Evolutionary conservation across 73 alveolate species (phyloP).

Genomic region (Tetrahymena malaccensis): DNA sequence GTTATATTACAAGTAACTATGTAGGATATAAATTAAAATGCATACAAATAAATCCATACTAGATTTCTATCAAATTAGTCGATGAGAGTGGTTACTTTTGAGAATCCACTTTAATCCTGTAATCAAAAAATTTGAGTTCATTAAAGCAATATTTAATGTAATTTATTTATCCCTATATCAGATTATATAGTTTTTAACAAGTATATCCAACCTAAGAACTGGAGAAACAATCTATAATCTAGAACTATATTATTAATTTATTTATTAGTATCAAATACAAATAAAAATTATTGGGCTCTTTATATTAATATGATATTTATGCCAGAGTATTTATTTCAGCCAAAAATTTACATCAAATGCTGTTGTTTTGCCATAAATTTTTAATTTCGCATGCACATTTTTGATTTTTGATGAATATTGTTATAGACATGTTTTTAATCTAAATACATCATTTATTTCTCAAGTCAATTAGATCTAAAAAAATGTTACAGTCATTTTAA

Average conservation of each 20-base stretch:
- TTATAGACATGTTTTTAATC: background rate
- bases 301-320: no score
- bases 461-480: background rate
- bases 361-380: background rate
- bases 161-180: background rate
- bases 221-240: background rate
- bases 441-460: no score
- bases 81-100: background rate
- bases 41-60: background rate
- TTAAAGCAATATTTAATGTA: background rate
- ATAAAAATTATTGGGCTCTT: background rate
- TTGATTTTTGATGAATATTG: background rate
- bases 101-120: background rate
- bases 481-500: background rate
- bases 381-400: background rate
- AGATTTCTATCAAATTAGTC: background rate
- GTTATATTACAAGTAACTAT: no score
- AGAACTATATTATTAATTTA: background rate
- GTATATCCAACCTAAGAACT: background rate
- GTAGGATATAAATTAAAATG: no score
- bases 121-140: background rate
- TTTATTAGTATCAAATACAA: background rate
- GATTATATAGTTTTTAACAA: background rate
- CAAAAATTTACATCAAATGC: background rate
- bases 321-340: background rate